Percentiles rank a stretch among this genome's conserved stretches.
These are phyloP conservation scores for Lathyrus aphaca DNA, from an alignment of 306 rosid genomes.

Conservation along the genomic window DNA sequence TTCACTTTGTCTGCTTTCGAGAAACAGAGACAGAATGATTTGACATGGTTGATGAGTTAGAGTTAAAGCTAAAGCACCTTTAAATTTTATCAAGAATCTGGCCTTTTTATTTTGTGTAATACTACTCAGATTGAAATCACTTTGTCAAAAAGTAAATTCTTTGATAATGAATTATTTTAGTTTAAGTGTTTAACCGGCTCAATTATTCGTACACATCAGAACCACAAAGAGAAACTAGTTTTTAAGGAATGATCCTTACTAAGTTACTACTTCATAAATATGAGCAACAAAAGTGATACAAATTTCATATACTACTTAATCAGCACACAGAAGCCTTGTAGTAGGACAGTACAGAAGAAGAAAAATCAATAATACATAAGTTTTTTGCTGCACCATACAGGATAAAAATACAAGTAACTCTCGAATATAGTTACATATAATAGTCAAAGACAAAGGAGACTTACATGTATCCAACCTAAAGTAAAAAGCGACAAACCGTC, in stretches of 20 bases:
- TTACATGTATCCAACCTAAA: slow-evolving; percentile 99
- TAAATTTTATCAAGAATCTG: neutral
- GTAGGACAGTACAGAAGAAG: slow-evolving; percentile 11
- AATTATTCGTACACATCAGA: slow-evolving; percentile 1
- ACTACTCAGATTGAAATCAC: slow-evolving; percentile 16
- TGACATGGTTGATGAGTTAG: neutral
- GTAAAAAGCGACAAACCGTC: slow-evolving; percentile 90
- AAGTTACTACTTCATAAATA: slow-evolving; percentile 6
- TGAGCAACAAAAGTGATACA: slow-evolving; percentile 27
- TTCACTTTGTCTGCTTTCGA: slow-evolving; percentile 8
- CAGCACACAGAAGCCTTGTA: slow-evolving; percentile 14
- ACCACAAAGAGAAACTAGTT: slow-evolving; percentile 26
- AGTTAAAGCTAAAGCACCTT: neutral
- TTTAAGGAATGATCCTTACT: neutral
- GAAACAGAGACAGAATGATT: neutral
- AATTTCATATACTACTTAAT: slow-evolving; percentile 6
- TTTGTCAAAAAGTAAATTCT: slow-evolving; percentile 26
- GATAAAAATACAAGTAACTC: slow-evolving; percentile 26
- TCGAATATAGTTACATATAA: slow-evolving; percentile 17
- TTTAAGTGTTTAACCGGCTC: slow-evolving; percentile 4
- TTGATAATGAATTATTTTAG: slow-evolving; percentile 12
- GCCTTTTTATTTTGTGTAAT: neutral
- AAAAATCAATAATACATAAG: slow-evolving; percentile 14
- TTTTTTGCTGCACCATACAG: slow-evolving; percentile 17
- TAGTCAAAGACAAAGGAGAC: slow-evolving; percentile 44